A percentile compares a stretch with the other conserved stretches of the same genome.
Evolutionary conservation across 78 protist genomes (phyloP).

Genomic region (Diacronema lutheri): DNA sequence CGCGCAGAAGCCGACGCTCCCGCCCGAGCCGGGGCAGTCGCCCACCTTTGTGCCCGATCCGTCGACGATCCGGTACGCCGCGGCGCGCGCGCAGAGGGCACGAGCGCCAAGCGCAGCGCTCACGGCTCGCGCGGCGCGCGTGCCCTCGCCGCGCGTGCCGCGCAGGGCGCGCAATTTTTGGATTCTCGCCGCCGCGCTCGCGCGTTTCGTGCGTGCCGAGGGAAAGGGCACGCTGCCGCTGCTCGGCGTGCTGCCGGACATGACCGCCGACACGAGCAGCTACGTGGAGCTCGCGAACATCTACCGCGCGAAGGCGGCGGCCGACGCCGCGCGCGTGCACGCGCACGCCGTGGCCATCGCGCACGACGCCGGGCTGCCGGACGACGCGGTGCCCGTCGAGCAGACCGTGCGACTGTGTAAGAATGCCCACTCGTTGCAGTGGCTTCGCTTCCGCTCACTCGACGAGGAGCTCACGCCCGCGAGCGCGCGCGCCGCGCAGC

Average conservation of each 20-base stretch:
- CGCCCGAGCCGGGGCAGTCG: slow-evolving; percentile 35
- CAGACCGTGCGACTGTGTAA: slow-evolving; percentile 45
- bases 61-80: slow-evolving; percentile 36
- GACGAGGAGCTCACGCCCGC: not conserved
- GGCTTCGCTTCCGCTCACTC: slow-evolving; percentile 34
- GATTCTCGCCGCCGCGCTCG: slow-evolving; percentile 70
- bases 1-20: not conserved
- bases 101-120: not conserved
- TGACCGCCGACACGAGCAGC: slow-evolving; percentile 63
- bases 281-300: slow-evolving; percentile 65
- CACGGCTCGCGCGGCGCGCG: not conserved
- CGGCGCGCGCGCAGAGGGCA: no score
- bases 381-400: slow-evolving; percentile 26
- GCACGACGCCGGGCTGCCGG: not conserved
- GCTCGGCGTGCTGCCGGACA: slow-evolving; percentile 77
- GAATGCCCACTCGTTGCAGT: slow-evolving; percentile 48
- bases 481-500: not conserved
- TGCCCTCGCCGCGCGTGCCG: not conserved
- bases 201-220: slow-evolving; percentile 51
- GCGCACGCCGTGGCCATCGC: not conserved
- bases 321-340: not conserved
- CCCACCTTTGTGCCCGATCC: not conserved
- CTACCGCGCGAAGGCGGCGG: slow-evolving; percentile 10
- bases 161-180: slow-evolving; percentile 48
- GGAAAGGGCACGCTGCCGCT: slow-evolving; percentile 62